These are phyloP conservation scores for Colletotrichum echinochloae DNA, from an alignment of 2,329 filamentous ascomycete species.

Conservation along the genomic window DNA sequence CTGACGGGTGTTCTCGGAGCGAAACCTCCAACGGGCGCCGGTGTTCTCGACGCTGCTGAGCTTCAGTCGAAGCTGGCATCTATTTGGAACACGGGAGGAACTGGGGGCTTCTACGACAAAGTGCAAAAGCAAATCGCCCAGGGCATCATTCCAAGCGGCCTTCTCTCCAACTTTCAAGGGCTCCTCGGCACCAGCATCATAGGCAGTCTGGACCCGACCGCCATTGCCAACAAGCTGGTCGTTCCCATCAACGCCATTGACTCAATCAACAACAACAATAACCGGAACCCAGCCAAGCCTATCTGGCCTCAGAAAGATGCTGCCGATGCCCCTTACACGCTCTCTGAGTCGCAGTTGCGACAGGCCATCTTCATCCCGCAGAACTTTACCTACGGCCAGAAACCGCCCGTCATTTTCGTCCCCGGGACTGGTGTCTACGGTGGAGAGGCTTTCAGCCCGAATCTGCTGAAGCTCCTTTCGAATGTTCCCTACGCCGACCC, in stretches of 20 bases:
- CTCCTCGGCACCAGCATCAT: slow-evolving; percentile 21
- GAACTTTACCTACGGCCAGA: slow-evolving; percentile 59
- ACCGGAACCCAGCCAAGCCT: slow-evolving; percentile 20
- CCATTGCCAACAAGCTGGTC: slow-evolving; percentile 17
- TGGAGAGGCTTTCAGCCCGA: slow-evolving; percentile 57
- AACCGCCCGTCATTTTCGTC: slow-evolving; percentile 63
- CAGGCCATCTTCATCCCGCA: slow-evolving; percentile 64
- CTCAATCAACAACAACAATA: slow-evolving; percentile 25
- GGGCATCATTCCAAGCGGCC: slow-evolving; percentile 10
- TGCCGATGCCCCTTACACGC: slow-evolving; percentile 61
- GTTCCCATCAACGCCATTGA: slow-evolving; percentile 17
- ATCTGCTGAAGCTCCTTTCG: slow-evolving; percentile 61
- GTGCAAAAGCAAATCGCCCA: slow-evolving; percentile 27
- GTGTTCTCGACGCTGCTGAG: not conserved
- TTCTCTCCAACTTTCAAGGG: slow-evolving; percentile 26
- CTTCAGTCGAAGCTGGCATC: slow-evolving; percentile 28
- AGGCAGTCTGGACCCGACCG: slow-evolving; percentile 11
- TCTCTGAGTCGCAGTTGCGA: slow-evolving; percentile 59
- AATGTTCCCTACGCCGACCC: slow-evolving; percentile 58
- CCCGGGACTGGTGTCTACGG: slow-evolving; percentile 65
- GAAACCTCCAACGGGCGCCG: not conserved
- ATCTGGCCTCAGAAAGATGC: slow-evolving; percentile 53
- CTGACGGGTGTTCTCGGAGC: slow-evolving; percentile 16
- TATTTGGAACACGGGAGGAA: slow-evolving; percentile 27
- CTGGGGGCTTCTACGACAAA: slow-evolving; percentile 24